Evolutionary conservation across 805 yeast genomes (phyloP).

Genomic region (Kurtzmaniella cleridarum): DNA sequence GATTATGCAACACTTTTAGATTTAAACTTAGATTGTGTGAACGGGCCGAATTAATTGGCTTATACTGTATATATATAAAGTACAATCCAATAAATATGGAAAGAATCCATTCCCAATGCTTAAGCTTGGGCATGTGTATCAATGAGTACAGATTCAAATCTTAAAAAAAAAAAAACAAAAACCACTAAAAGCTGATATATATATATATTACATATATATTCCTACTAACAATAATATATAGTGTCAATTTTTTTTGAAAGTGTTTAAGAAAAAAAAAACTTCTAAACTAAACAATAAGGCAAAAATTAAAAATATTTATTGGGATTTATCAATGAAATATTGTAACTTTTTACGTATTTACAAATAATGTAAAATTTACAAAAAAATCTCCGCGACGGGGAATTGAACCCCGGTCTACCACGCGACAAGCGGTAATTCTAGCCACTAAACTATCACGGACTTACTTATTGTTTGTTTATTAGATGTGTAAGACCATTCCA

Average conservation of each 20-base stretch:
- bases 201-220: no score
- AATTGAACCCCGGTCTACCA: conserved; percentile 19
- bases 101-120: conserved; percentile 21
- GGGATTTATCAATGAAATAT: no score
- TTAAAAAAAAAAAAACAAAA: background rate
- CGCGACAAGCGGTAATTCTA: conserved; percentile 17
- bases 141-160: background rate
- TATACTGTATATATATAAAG: conserved; percentile 8
- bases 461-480: conserved; percentile 29
- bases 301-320: no score
- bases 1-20: conserved; percentile 8
- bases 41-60: background rate
- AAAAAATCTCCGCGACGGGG: conserved; percentile 15
- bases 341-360: no score
- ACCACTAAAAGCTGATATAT: no score
- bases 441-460: conserved; percentile 12
- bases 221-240: no score
- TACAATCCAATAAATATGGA: conserved; percentile 16
- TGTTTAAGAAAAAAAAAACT: background rate
- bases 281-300: background rate
- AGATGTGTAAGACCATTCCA: conserved; percentile 24
- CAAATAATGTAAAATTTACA: no score
- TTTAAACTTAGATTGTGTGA: conserved; percentile 13
- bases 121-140: background rate
- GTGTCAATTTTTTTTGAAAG: no score